A percentile compares a stretch with the other conserved stretches of the same genome.
Evolutionary conservation across 495 filamentous ascomycete species (phyloP).

Genomic region (Trypethelium eluteriae): DNA sequence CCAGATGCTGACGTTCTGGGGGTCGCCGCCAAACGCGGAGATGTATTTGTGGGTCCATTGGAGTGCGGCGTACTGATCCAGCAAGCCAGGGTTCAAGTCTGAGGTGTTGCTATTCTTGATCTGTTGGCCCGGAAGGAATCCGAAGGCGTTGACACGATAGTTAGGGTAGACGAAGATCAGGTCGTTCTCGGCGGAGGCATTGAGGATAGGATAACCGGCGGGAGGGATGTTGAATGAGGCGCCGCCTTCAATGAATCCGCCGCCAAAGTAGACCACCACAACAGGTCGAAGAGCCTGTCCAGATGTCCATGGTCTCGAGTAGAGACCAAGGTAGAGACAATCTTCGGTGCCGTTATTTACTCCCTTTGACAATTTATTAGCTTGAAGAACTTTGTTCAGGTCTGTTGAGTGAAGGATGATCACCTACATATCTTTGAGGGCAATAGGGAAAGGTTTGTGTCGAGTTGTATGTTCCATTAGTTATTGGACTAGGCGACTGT

Average conservation of each 20-base stretch:
- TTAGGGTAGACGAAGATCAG: slow-evolving; percentile 48
- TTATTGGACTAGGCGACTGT: slow-evolving; percentile 43
- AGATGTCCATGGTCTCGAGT: slow-evolving; percentile 48
- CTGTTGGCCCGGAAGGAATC: slow-evolving; percentile 48
- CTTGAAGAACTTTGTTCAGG: neutral
- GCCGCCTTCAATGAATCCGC: slow-evolving; percentile 53
- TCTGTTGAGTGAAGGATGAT: slow-evolving; percentile 11
- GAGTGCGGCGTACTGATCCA: slow-evolving; percentile 31
- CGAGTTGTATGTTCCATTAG: slow-evolving; percentile 48
- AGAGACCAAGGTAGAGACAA: slow-evolving; percentile 53
- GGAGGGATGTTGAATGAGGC: slow-evolving; percentile 49
- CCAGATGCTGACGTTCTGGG: slow-evolving; percentile 32
- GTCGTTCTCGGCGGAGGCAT: slow-evolving; percentile 42
- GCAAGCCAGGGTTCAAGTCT: slow-evolving; percentile 34
- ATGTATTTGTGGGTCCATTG: slow-evolving; percentile 32
- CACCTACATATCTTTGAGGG: slow-evolving; percentile 43
- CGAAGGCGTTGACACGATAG: slow-evolving; percentile 53
- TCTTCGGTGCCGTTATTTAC: slow-evolving; percentile 52
- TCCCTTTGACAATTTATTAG: slow-evolving; percentile 9
- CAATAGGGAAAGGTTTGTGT: slow-evolving; percentile 51
- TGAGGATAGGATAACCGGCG: slow-evolving; percentile 50
- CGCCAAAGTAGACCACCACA: slow-evolving; percentile 54
- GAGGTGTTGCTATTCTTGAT: slow-evolving; percentile 42
- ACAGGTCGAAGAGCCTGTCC: slow-evolving; percentile 43
- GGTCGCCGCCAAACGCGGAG: slow-evolving; percentile 29